phyloP scores from a whole-genome alignment of 2,329 filamentous ascomycete species.

The Nannizziopsis arthrosporioides region DNA sequence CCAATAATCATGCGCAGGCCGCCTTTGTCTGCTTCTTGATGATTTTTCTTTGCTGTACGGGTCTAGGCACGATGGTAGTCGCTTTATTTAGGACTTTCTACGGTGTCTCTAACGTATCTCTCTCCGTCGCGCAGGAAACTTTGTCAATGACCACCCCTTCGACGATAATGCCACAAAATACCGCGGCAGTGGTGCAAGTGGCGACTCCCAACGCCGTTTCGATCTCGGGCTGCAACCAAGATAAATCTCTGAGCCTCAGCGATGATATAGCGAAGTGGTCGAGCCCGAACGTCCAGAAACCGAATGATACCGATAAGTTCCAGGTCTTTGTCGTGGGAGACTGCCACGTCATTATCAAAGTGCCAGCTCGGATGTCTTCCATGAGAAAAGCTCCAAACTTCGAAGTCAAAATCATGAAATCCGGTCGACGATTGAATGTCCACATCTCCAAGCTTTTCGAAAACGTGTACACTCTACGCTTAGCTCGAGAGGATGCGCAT shows the following conservation, averaged over 20 bases:
- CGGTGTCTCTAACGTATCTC: constrained; percentile 19
- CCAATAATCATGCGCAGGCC: constrained; percentile 9
- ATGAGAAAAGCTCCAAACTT: constrained; percentile 39
- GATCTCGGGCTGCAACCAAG: background rate
- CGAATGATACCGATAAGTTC: constrained; percentile 32
- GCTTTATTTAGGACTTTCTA: constrained; percentile 21
- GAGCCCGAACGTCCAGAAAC: constrained; percentile 17
- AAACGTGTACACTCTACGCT: constrained; percentile 42
- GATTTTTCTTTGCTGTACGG: constrained; percentile 24
- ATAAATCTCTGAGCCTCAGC: constrained; percentile 17
- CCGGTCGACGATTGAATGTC: constrained; percentile 28
- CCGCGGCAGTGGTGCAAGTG: background rate
- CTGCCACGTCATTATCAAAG: constrained; percentile 42
- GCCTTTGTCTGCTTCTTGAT: constrained; percentile 22
- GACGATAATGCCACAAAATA: constrained; percentile 10
- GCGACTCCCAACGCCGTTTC: background rate
- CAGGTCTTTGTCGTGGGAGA: constrained; percentile 45
- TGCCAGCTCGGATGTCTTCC: constrained; percentile 34
- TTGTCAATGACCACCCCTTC: background rate
- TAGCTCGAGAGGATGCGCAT: constrained; percentile 40
- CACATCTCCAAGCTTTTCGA: constrained; percentile 42
- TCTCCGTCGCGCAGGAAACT: constrained; percentile 12
- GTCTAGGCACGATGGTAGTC: constrained; percentile 19
- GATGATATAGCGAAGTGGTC: constrained; percentile 21
- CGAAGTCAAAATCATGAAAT: constrained; percentile 39